Percentiles rank a stretch among this genome's conserved stretches.
These are phyloP conservation scores for Carex littledalei DNA, from an alignment of 176 grass and related monocot genomes.

Conservation along the genomic window DNA sequence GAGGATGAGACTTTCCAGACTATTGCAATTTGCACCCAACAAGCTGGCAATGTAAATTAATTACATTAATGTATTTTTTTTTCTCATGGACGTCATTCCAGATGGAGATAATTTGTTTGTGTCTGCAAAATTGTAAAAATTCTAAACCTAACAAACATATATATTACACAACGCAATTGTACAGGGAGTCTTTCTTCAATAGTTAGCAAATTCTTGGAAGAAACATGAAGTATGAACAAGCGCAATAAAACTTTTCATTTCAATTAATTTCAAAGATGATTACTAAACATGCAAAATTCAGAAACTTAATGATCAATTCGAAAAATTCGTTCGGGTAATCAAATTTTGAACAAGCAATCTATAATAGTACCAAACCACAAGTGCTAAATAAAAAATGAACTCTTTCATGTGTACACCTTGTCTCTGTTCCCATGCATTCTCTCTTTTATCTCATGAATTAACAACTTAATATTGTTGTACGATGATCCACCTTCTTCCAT, in stretches of 20 bases:
- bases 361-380: not conserved
- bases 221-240: not conserved
- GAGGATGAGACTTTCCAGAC: not conserved
- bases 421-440: not conserved
- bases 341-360: not conserved
- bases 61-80: too few relatives aligned
- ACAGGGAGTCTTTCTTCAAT: not conserved
- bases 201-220: not conserved
- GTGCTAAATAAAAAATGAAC: not conserved
- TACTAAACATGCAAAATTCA: not conserved
- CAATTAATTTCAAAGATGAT: not conserved
- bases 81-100: too few relatives aligned
- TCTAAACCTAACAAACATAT: not conserved
- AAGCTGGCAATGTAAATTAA: too few relatives aligned
- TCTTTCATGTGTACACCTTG: not conserved
- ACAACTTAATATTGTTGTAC: constrained; percentile 14
- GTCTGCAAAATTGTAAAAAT: not conserved
- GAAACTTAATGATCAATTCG: not conserved
- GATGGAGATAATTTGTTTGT: too few relatives aligned
- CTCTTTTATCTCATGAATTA: constrained; percentile 24
- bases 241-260: not conserved
- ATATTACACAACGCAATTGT: not conserved
- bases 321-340: not conserved
- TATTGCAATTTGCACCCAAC: too few relatives aligned
- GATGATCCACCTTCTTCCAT: constrained; percentile 34